Evolutionary conservation across 129 eudicot genomes (phyloP), one percentile per base, ranked within the genome.

Genomic region (Tagetes patula): DNA sequence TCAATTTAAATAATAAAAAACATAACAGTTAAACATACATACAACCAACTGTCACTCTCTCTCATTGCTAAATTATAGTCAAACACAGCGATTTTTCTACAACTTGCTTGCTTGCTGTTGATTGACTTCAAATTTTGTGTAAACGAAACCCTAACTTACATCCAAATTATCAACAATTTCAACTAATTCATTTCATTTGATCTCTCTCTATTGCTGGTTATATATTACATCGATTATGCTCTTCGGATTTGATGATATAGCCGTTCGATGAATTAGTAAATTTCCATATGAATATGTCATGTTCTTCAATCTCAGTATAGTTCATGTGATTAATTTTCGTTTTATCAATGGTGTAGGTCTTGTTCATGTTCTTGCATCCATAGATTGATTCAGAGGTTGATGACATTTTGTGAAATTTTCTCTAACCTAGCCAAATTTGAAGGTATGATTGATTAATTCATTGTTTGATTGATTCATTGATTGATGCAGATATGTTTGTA

Each of bases 341-440:
- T 14, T 37, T 34, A 36, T 74, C 48, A 36, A 62, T 63, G 40
- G 32, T 74, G 50, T 48, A 61, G 77, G 58, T 72, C 68, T 42
- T 72, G 12, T 47, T 9, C 68, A 58, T 72, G 12, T 47, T 9
- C 33, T 30, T 30, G 66, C 55, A 72, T 72, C 65, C 65, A 70
- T 52, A 64, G 27, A 30, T 52, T 37, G 64, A 70, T 70, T 70
- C 48, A 62, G 37, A 37, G 75, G 75, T 48, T 70, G 47, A 37
- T 43, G 40, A 6, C 43, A n/a, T 64, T 47, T 54, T 36, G 56
- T 76, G 69, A 76, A 72, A 68, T 68, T 36, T 34, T 27, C 20
- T 20, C 45, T 45, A 20, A 76, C 38, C 30, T 66, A 43, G 47
- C 69, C 61, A 2, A 75, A 66, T 11, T 41, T 56, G 31, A 67